Percentiles rank a stretch among this genome's conserved stretches.
Conservation (phyloP, 2,329 filamentous ascomycete genomes). For the Colletotrichum sp. region DNA sequence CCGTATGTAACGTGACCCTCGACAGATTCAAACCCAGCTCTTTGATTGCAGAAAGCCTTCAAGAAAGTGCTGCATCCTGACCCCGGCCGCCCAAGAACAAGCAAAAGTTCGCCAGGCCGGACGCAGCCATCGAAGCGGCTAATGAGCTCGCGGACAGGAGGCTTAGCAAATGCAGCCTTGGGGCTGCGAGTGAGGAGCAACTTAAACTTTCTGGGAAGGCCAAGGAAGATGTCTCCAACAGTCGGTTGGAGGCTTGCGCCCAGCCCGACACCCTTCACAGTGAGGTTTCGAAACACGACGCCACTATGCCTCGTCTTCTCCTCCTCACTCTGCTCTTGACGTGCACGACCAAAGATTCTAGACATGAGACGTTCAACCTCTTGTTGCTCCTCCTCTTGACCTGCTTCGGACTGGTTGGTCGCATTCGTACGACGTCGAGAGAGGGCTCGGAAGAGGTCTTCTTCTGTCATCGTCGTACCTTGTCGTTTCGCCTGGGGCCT, state of each 20-base stretch:
- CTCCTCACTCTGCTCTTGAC: slow-evolving; percentile 70
- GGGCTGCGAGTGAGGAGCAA: slow-evolving; percentile 29
- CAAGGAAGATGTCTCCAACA: slow-evolving; percentile 39
- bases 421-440: slow-evolving; percentile 52
- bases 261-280: slow-evolving; percentile 72
- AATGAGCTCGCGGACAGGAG: slow-evolving; percentile 40
- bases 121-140: slow-evolving; percentile 61
- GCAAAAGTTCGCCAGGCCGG: slow-evolving; percentile 59
- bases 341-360: slow-evolving; percentile 70
- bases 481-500: slow-evolving; percentile 25
- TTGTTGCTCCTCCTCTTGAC: slow-evolving; percentile 40
- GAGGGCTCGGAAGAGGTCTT: slow-evolving; percentile 54
- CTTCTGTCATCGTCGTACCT: slow-evolving; percentile 44
- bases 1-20: slow-evolving; percentile 71
- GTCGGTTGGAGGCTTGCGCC: slow-evolving; percentile 60
- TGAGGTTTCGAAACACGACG: slow-evolving; percentile 72
- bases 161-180: slow-evolving; percentile 39
- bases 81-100: slow-evolving; percentile 62
- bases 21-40: slow-evolving; percentile 66
- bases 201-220: slow-evolving; percentile 29
- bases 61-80: slow-evolving; percentile 62
- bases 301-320: slow-evolving; percentile 73
- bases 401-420: slow-evolving; percentile 37
- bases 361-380: slow-evolving; percentile 69
- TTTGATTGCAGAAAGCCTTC: slow-evolving; percentile 72